phyloP scores from a whole-genome alignment of 345 rosid species.

The Moringa oleifera region DNA sequence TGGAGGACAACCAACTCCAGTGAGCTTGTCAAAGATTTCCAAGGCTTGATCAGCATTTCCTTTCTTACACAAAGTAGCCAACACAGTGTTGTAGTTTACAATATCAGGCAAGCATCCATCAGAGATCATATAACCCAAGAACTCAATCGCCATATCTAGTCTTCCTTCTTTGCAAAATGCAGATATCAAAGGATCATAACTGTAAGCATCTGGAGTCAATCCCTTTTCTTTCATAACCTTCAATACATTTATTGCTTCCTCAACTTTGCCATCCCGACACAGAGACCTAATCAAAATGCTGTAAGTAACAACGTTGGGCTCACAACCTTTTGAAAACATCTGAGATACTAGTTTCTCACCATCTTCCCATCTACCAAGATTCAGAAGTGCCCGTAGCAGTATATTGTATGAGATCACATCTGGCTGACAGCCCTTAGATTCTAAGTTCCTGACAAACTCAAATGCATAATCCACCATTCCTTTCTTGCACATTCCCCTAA shows the following conservation, averaged over 20 bases:
- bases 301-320: slow-evolving; percentile 64
- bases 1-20: slow-evolving; percentile 75
- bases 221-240: slow-evolving; percentile 58
- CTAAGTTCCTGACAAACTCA: slow-evolving; percentile 46
- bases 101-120: slow-evolving; percentile 83
- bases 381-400: slow-evolving; percentile 54
- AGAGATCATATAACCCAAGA: slow-evolving; percentile 64
- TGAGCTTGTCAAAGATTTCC: slow-evolving; percentile 58
- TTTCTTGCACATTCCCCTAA: slow-evolving; percentile 74
- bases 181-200: slow-evolving; percentile 81
- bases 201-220: slow-evolving; percentile 57
- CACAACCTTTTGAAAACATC: slow-evolving; percentile 50
- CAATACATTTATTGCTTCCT: slow-evolving; percentile 55
- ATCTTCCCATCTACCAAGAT: slow-evolving; percentile 62
- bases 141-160: slow-evolving; percentile 66
- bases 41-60: slow-evolving; percentile 70
- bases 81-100: slow-evolving; percentile 72
- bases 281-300: slow-evolving; percentile 62
- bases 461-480: slow-evolving; percentile 53
- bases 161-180: slow-evolving; percentile 70
- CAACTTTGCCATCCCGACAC: slow-evolving; percentile 61
- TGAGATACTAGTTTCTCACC: slow-evolving; percentile 58
- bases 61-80: slow-evolving; percentile 62
- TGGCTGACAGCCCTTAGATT: slow-evolving; percentile 50
- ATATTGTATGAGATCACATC: slow-evolving; percentile 67